Evolutionary conservation across 140 eudicot genomes (phyloP).

Genomic region (Anethum foeniculum): DNA sequence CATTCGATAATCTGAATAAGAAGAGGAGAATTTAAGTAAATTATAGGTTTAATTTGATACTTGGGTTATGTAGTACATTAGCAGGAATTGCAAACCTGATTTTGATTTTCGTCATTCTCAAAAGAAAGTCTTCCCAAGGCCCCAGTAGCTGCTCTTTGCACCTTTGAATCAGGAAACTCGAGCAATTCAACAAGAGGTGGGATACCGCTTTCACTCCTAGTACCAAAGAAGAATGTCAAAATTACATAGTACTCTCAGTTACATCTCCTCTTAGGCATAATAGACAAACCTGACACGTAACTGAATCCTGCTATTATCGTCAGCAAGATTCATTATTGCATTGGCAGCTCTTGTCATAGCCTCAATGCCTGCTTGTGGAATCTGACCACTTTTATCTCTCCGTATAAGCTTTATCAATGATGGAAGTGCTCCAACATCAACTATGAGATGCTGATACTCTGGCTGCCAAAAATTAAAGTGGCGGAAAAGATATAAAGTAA

Average conservation of each 20-base stretch:
- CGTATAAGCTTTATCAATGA: conserved; percentile 56
- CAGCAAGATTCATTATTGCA: conserved; percentile 89
- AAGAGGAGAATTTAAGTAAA: conserved; percentile 32
- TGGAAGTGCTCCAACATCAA: conserved; percentile 85
- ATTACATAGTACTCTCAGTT: not conserved
- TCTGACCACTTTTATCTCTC: conserved; percentile 31
- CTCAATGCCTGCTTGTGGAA: conserved; percentile 44
- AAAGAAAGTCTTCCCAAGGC: conserved; percentile 44
- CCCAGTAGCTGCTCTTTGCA: conserved; percentile 65
- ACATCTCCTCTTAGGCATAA: not conserved
- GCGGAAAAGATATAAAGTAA: not conserved
- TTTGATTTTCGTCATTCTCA: conserved; percentile 42
- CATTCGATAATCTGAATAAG: conserved; percentile 55
- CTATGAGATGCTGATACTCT: conserved; percentile 53
- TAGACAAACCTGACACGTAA: conserved; percentile 59
- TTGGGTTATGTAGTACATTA: conserved; percentile 21
- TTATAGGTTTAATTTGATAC: no score
- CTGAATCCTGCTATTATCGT: conserved; percentile 68
- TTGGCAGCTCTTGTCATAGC: conserved; percentile 74
- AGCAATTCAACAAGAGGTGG: conserved; percentile 87
- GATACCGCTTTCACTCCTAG: conserved; percentile 77
- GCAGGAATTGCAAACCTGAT: conserved; percentile 26
- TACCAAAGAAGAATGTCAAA: conserved; percentile 1
- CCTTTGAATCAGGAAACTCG: conserved; percentile 57
- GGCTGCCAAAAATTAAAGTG: not conserved